A percentile compares a stretch with the other conserved stretches of the same genome.
Evolutionary conservation across 371 early-diverging fungal genomes (phyloP).

Genomic region (Mucor saturninus): DNA sequence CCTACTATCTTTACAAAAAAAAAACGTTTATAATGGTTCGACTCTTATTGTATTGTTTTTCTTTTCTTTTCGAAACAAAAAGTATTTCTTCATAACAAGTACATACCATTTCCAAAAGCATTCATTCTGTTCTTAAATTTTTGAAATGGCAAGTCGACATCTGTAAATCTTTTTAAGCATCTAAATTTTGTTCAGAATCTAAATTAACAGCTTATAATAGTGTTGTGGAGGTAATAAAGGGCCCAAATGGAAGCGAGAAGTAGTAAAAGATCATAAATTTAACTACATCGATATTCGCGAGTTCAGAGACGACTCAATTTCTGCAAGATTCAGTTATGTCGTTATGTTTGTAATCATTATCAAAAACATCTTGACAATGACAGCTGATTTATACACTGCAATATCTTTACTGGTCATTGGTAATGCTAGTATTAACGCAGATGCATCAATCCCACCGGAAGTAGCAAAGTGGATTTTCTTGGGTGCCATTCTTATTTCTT

Average conservation of each 20-base stretch:
- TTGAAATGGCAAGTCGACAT: constrained; percentile 4
- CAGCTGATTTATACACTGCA: constrained; percentile 1
- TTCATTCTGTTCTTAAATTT: not conserved
- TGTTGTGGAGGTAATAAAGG: constrained; percentile 31
- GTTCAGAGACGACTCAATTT: constrained; percentile 63
- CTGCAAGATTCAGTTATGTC: constrained; percentile 57
- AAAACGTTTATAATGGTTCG: not conserved
- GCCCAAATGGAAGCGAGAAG: constrained; percentile 82
- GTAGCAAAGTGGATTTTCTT: constrained; percentile 70
- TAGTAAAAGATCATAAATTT: constrained; percentile 88
- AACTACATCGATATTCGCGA: constrained; percentile 88
- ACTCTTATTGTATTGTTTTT: not conserved
- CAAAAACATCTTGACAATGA: constrained; percentile 8
- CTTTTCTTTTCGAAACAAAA: not conserved
- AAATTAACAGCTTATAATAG: not conserved
- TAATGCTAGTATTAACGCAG: constrained; percentile 65
- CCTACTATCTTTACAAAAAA: not conserved
- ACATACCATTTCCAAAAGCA: not conserved
- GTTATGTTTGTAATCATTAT: constrained; percentile 75
- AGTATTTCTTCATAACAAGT: not conserved
- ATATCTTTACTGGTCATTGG: constrained; percentile 36
- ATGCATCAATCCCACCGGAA: constrained; percentile 44
- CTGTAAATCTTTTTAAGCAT: not conserved
- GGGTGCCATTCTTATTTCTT: constrained; percentile 72
- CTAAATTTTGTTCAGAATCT: not conserved